Conservation (phyloP, 1,284 basidiomycete genomes). For the Albatrellus sp. region DNA sequence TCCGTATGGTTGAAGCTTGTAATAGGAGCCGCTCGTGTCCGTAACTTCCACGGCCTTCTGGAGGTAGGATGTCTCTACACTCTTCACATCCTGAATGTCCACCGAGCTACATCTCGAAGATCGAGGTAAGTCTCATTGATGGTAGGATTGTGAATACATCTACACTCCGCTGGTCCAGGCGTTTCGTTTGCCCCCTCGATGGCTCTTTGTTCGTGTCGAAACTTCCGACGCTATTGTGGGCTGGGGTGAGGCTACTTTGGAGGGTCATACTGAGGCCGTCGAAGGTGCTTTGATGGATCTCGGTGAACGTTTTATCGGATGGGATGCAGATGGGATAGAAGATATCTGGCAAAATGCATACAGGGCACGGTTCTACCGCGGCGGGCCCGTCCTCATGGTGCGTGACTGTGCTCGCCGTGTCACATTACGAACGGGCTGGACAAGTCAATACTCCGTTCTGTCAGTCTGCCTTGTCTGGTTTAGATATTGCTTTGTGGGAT, state of each 20-base stretch:
- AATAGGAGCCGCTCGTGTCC: too few relatives aligned
- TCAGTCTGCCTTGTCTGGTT: conserved; percentile 38
- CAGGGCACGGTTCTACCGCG: conserved; percentile 60
- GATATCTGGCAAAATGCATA: conserved; percentile 63
- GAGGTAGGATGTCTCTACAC: too few relatives aligned
- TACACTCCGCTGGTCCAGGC: conserved; percentile 19
- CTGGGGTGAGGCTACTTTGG: conserved; percentile 58
- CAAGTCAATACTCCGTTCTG: conserved; percentile 9
- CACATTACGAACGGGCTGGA: not conserved
- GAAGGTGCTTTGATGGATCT: conserved; percentile 62
- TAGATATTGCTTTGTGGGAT: conserved; percentile 54
- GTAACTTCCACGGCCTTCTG: too few relatives aligned
- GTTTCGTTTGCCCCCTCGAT: conserved; percentile 64
- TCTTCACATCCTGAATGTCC: too few relatives aligned
- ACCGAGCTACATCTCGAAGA: too few relatives aligned
- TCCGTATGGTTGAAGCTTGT: too few relatives aligned
- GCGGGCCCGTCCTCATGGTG: conserved; percentile 65
- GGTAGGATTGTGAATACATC: not conserved
- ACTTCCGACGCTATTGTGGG: conserved; percentile 58
- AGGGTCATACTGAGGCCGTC: conserved; percentile 68
- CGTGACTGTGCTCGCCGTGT: conserved; percentile 1
- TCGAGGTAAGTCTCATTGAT: too few relatives aligned
- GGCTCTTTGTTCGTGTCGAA: conserved; percentile 68
- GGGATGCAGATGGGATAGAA: conserved; percentile 59
- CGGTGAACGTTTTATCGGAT: conserved; percentile 48